These are phyloP conservation scores for Cladosporium phlei DNA, from an alignment of 2,329 filamentous ascomycete species.

Conservation along the genomic window DNA sequence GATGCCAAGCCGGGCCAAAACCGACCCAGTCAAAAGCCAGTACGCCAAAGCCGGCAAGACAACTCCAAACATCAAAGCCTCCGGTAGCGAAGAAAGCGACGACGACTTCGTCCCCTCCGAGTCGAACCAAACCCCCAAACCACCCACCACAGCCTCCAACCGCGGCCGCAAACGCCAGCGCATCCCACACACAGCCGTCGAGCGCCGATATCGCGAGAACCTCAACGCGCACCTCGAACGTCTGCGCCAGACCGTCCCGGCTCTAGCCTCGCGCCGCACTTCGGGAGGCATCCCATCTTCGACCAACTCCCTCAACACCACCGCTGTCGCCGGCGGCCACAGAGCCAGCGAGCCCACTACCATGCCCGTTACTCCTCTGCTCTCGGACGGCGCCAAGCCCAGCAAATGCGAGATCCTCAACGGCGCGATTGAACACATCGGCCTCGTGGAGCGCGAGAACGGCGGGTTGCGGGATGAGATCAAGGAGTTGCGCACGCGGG, in stretches of 20 bases:
- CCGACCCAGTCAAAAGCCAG: background rate
- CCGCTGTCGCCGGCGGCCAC: conserved; percentile 12
- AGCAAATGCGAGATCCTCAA: conserved; percentile 35
- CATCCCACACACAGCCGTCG: conserved; percentile 33
- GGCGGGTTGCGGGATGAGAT: conserved; percentile 24
- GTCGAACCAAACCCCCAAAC: conserved; percentile 16
- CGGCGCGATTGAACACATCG: conserved; percentile 33
- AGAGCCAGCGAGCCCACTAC: conserved; percentile 7
- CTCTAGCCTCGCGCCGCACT: conserved; percentile 23
- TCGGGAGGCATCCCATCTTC: conserved; percentile 15
- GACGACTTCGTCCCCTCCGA: conserved; percentile 25
- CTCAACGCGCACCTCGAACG: conserved; percentile 34
- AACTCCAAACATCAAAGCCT: conserved; percentile 1
- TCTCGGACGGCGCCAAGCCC: conserved; percentile 28
- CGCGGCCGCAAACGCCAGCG: conserved; percentile 31
- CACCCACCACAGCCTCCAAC: conserved; percentile 19
- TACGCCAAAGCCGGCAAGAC: background rate
- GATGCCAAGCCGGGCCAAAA: conserved; percentile 4
- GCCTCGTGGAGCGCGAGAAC: conserved; percentile 26
- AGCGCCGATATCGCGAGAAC: conserved; percentile 34
- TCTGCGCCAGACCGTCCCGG: conserved; percentile 29
- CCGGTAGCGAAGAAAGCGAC: conserved; percentile 28
- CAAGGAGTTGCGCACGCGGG: conserved; percentile 21
- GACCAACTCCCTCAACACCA: background rate
- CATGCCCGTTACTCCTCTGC: background rate